phyloP scores from a whole-genome alignment of 2,329 filamentous ascomycete genomes.

The Didymella segeticola region DNA sequence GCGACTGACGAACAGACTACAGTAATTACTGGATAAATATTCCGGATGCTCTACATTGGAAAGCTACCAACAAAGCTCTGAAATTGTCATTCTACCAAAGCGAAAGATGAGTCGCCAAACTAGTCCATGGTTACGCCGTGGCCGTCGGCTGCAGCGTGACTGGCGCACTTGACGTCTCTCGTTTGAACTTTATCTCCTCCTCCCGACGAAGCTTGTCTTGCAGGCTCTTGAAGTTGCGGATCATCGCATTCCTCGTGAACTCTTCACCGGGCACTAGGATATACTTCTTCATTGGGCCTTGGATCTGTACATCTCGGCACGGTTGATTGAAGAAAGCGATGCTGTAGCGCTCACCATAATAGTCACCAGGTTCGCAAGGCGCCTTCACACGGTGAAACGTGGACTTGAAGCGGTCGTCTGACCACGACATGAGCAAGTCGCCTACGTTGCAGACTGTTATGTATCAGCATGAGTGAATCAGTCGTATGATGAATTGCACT shows the following conservation, averaged over 20 bases:
- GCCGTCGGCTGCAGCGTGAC: neutral
- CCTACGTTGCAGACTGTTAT: slow-evolving; percentile 67
- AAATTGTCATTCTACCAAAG: too few relatives aligned
- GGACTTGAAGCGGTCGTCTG: slow-evolving; percentile 71
- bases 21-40: too few relatives aligned
- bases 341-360: slow-evolving; percentile 67
- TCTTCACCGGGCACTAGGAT: slow-evolving; percentile 65
- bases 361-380: slow-evolving; percentile 60
- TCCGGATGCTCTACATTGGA: too few relatives aligned
- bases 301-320: slow-evolving; percentile 63
- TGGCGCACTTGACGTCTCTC: neutral
- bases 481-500: neutral
- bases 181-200: neutral
- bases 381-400: slow-evolving; percentile 71
- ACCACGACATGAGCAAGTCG: slow-evolving; percentile 71
- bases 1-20: too few relatives aligned
- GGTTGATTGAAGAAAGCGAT: slow-evolving; percentile 73
- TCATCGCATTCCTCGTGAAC: slow-evolving; percentile 65
- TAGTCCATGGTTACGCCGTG: neutral
- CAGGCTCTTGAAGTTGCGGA: slow-evolving; percentile 62
- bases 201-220: slow-evolving; percentile 54
- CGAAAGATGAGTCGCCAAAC: too few relatives aligned
- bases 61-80: too few relatives aligned
- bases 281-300: slow-evolving; percentile 69
- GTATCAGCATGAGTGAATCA: neutral